Evolutionary conservation across 2,329 filamentous ascomycete species (phyloP).

Genomic region (Emmonsiellopsis sp.): DNA sequence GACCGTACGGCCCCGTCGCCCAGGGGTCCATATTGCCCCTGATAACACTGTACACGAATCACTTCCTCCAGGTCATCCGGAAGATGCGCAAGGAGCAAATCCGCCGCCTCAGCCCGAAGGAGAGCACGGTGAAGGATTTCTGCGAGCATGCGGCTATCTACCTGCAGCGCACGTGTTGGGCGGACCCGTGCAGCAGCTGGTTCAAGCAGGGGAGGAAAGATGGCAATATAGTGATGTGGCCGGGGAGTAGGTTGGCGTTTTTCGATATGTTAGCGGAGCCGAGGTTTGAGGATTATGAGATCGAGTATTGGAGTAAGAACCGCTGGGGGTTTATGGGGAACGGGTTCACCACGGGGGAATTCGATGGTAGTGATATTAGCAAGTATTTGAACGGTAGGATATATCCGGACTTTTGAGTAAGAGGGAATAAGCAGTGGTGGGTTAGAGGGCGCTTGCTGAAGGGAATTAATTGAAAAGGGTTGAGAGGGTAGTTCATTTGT

Average conservation of each 20-base stretch:
- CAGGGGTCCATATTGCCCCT: slow-evolving; percentile 12
- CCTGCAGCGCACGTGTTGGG: slow-evolving; percentile 10
- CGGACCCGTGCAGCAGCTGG: slow-evolving; percentile 13
- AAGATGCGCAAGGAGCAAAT: slow-evolving; percentile 14
- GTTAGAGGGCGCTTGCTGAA: neutral
- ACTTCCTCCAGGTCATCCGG: slow-evolving; percentile 11
- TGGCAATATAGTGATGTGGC: slow-evolving; percentile 17
- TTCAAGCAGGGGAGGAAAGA: slow-evolving; percentile 16
- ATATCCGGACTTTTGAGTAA: slow-evolving; percentile 5
- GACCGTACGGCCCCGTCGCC: slow-evolving; percentile 11
- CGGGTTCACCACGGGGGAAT: slow-evolving; percentile 10
- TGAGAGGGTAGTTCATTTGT: too few species aligned
- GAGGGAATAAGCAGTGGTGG: neutral
- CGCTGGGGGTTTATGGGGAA: slow-evolving; percentile 13
- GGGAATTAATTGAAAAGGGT: too few species aligned
- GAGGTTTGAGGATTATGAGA: slow-evolving; percentile 13
- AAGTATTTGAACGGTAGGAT: slow-evolving; percentile 10
- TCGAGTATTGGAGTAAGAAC: slow-evolving; percentile 13
- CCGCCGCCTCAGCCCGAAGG: slow-evolving; percentile 9
- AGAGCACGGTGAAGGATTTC: slow-evolving; percentile 11
- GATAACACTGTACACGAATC: slow-evolving; percentile 7
- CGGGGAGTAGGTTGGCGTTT: slow-evolving; percentile 15
- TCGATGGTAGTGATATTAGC: slow-evolving; percentile 10
- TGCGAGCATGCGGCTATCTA: slow-evolving; percentile 10
- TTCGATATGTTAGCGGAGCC: slow-evolving; percentile 10